These are phyloP conservation scores for Dendrocalamus latiflorus DNA, from an alignment of 202 grass and related monocot genomes.

Conservation along the genomic window DNA sequence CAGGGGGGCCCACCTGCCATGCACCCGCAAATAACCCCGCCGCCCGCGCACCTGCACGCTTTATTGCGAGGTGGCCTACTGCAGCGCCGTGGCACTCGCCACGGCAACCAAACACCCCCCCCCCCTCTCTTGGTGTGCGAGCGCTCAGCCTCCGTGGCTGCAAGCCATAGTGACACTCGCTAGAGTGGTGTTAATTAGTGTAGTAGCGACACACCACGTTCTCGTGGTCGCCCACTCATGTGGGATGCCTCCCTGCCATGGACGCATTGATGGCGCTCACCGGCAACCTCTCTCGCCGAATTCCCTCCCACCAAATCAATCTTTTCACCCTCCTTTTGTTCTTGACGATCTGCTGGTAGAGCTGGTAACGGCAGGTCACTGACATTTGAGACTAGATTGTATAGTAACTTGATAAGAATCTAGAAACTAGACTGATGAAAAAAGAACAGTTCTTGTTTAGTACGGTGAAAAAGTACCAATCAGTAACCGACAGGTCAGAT, in stretches of 20 bases:
- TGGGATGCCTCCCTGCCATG: conserved; percentile 13
- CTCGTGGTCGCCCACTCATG: background rate
- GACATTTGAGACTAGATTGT: background rate
- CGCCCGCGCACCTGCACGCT: background rate
- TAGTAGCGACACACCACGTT: conserved; percentile 47
- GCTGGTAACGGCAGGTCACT: conserved; percentile 19
- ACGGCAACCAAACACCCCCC: background rate
- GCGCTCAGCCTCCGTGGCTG: background rate
- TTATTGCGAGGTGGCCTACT: conserved; percentile 30
- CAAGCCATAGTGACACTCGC: background rate
- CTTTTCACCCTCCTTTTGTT: background rate
- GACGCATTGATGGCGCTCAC: conserved; percentile 39
- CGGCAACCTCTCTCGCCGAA: background rate
- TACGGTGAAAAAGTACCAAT: conserved; percentile 5
- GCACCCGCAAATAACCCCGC: too few relatives aligned
- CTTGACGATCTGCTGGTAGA: conserved; percentile 9
- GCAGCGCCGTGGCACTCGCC: background rate
- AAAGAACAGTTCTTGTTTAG: background rate
- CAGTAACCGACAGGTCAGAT: conserved; percentile 25
- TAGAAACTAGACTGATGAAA: background rate
- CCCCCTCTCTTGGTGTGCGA: background rate
- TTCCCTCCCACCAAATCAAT: background rate
- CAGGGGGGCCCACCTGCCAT: conserved; percentile 1
- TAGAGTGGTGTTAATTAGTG: too few relatives aligned
- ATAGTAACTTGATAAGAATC: background rate